Base-by-base conservation (phyloP, 768 basidiomycete genomes). In the Boletus reticuloceps region DNA sequence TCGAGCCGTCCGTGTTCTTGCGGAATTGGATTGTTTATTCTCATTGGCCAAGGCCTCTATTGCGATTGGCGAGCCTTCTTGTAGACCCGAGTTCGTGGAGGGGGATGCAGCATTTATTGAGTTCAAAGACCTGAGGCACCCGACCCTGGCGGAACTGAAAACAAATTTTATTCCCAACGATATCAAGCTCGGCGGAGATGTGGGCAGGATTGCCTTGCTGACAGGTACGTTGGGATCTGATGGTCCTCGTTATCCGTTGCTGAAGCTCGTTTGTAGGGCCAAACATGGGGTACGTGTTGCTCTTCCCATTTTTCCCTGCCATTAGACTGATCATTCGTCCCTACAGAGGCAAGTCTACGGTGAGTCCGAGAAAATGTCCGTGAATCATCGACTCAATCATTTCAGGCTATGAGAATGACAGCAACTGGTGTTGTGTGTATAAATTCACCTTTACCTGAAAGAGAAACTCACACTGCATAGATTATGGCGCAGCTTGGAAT, bases 401-500 rank as follows among this genome's bases (percentile, higher is more conserved):
- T 49, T 49, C 20, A 90, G 81, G 81, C 84, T 4, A 92, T 97
- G 85, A 85, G 97, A 43, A 98, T 97, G 95, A 96, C 96, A 14
- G 94, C 95, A 19, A 83, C 89, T 1, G 96, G 92, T 19, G 85
- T 98, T 55, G 88, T 91, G 70, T 52, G 86, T 64, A 50, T 29
- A 32, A 9, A 34, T 48, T 50, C 27, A 53, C 56, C 25, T 19
- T 4, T 20, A 0, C 16, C 1, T 19, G 37, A 37, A 25, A 42
- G 55, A 42, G 22, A 20, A 51, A 46, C 50, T 62, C 32, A 65
- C 36, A 25, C 36, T 2, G 19, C 25, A 41, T 50, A 88, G 83
- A 90, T 92, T 56, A 90, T 97, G 89, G 93, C 94, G 5, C 94
- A 95, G 67, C 78, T 98, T 16, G 97, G 97, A 20, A 98, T 97